These are phyloP conservation scores for Nannochloropsis gaditana DNA, from an alignment of 108 stramenopile species.

Conservation along the genomic window DNA sequence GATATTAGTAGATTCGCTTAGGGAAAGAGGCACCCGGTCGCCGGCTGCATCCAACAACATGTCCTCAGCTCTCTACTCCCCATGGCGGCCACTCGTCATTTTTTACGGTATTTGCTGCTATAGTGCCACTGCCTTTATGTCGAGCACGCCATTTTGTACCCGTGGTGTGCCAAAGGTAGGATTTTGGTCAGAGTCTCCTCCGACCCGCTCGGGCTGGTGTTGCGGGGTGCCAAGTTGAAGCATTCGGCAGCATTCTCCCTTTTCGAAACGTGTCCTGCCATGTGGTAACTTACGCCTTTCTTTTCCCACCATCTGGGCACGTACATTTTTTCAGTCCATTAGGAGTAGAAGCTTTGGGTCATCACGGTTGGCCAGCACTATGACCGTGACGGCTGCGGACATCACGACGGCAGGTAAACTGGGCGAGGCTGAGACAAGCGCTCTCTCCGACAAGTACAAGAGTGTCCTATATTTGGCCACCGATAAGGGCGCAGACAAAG, in stretches of 20 bases:
- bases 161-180: background rate
- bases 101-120: background rate
- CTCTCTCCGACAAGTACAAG: constrained; percentile 7
- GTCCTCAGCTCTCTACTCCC: background rate
- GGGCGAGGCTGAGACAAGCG: background rate
- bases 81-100: background rate
- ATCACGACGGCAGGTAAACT: constrained; percentile 7
- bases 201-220: background rate
- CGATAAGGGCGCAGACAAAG: background rate
- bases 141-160: background rate
- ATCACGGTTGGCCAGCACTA: background rate
- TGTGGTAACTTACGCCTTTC: no score
- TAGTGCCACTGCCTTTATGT: background rate
- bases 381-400: background rate
- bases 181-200: background rate
- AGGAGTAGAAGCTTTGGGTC: no score
- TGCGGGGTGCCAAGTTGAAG: no score
- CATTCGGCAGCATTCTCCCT: no score
- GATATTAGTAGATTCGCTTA: no score
- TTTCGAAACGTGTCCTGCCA: no score
- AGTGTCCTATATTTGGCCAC: constrained; percentile 3
- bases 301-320: no score
- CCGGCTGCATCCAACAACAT: background rate
- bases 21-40: no score
- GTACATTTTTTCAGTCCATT: no score